These are phyloP conservation scores for Hypoxylon subgilvum DNA, from an alignment of 495 filamentous ascomycete species.

Conservation along the genomic window DNA sequence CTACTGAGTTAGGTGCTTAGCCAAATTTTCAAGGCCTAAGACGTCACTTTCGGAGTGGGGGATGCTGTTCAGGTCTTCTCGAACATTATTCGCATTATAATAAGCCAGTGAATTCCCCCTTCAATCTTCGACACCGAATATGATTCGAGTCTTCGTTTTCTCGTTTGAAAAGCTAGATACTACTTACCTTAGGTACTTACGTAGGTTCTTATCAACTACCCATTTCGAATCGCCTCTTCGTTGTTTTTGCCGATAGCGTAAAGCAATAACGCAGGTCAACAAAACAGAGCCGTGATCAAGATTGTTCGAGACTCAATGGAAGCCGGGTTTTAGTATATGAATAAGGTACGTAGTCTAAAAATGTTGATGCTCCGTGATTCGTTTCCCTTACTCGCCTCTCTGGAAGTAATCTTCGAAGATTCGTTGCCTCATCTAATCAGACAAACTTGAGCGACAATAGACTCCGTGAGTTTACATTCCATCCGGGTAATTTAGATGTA, in stretches of 20 bases:
- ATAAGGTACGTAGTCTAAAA: not conserved
- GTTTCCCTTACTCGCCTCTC: not conserved
- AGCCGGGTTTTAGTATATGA: constrained; percentile 4
- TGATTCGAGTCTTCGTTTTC: not conserved
- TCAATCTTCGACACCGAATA: constrained; percentile 1
- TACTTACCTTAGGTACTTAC: not conserved
- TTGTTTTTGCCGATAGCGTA: constrained; percentile 1
- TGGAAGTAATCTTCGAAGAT: not conserved
- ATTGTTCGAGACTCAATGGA: constrained; percentile 8
- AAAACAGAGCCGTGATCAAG: constrained; percentile 1
- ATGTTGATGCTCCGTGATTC: not conserved
- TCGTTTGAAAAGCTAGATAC: too few relatives aligned
- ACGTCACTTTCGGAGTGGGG: constrained; percentile 11
- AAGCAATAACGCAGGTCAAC: constrained; percentile 12
- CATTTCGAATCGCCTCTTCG: not conserved
- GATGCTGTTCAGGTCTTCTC: not conserved
- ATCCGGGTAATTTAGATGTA: not conserved
- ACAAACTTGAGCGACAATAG: not conserved
- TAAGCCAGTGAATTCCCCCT: constrained; percentile 1
- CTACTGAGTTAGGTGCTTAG: constrained; percentile 4
- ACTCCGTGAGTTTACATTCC: not conserved
- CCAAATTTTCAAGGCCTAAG: constrained; percentile 6
- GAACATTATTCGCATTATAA: constrained; percentile 3
- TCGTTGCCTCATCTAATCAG: constrained; percentile 8
- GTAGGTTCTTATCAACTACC: not conserved